These are phyloP conservation scores for Ceriops zippeliana DNA, from an alignment of 345 rosid species.

Conservation along the genomic window DNA sequence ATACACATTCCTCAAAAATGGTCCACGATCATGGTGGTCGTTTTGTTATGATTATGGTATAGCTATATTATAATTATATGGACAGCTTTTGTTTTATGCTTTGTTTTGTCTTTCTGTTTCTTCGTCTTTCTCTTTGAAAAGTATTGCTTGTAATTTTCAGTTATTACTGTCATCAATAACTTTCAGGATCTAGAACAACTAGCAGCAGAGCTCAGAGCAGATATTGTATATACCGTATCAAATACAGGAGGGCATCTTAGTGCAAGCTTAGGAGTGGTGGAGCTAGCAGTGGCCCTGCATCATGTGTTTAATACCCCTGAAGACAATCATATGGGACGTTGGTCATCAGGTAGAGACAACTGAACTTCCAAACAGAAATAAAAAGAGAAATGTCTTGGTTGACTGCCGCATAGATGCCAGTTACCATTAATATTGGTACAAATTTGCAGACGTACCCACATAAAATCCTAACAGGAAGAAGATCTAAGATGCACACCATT, in stretches of 20 bases:
- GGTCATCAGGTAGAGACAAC: slow-evolving; percentile 60
- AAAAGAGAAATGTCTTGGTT: neutral
- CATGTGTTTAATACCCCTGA: slow-evolving; percentile 61
- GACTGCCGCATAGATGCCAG: neutral
- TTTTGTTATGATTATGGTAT: neutral
- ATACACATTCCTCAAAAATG: neutral
- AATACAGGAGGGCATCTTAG: slow-evolving; percentile 68
- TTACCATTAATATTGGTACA: neutral
- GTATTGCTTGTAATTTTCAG: neutral
- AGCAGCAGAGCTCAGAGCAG: slow-evolving; percentile 62
- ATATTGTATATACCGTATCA: slow-evolving; percentile 50
- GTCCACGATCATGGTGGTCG: slow-evolving; percentile 2
- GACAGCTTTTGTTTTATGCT: slow-evolving; percentile 1
- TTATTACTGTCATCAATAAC: neutral
- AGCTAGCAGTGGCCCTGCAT: slow-evolving; percentile 58
- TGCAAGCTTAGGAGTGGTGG: slow-evolving; percentile 65
- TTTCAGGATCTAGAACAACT: slow-evolving; percentile 63
- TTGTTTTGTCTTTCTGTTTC: neutral
- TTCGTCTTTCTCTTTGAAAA: neutral
- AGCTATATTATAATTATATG: neutral
- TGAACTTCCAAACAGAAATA: neutral
- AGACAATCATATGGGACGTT: slow-evolving; percentile 76
- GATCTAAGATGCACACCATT: slow-evolving; percentile 63
- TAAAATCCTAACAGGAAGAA: slow-evolving; percentile 73
- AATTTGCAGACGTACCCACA: slow-evolving; percentile 61